Evolutionary conservation across 306 rosid genomes (phyloP).

Genomic region (Prunus fruticosa): DNA sequence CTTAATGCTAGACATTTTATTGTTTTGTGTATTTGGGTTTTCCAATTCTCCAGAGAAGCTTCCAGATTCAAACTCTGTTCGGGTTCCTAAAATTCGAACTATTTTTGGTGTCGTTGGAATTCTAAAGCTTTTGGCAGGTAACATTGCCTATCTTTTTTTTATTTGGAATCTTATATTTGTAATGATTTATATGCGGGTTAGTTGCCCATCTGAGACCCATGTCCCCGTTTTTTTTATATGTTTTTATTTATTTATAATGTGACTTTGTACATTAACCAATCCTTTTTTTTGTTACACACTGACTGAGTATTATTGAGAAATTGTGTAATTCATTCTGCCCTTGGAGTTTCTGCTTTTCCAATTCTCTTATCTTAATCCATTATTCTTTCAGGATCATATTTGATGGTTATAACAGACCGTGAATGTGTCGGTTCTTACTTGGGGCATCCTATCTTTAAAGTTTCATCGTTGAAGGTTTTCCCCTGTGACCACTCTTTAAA

Average conservation of each 20-base stretch:
- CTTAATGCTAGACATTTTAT: background rate
- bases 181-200: background rate
- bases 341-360: slow-evolving; percentile 17
- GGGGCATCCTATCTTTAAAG: slow-evolving; percentile 84
- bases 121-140: slow-evolving; percentile 86
- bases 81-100: slow-evolving; percentile 74
- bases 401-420: slow-evolving; percentile 68
- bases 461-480: slow-evolving; percentile 66
- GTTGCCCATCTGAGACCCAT: background rate
- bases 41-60: slow-evolving; percentile 54
- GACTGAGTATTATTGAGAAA: background rate
- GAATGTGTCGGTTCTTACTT: slow-evolving; percentile 73
- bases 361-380: slow-evolving; percentile 23
- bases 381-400: slow-evolving; percentile 63
- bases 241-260: background rate
- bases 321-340: background rate
- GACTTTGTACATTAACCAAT: background rate
- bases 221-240: background rate
- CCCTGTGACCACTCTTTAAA: slow-evolving; percentile 80
- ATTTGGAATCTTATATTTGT: background rate
- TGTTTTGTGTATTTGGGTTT: slow-evolving; percentile 2
- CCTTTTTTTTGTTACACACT: background rate
- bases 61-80: slow-evolving; percentile 62
- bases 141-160: slow-evolving; percentile 22
- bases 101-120: slow-evolving; percentile 85